Conservation (phyloP, 2,329 filamentous ascomycete genomes). For the Colletotrichum destructivum region DNA sequence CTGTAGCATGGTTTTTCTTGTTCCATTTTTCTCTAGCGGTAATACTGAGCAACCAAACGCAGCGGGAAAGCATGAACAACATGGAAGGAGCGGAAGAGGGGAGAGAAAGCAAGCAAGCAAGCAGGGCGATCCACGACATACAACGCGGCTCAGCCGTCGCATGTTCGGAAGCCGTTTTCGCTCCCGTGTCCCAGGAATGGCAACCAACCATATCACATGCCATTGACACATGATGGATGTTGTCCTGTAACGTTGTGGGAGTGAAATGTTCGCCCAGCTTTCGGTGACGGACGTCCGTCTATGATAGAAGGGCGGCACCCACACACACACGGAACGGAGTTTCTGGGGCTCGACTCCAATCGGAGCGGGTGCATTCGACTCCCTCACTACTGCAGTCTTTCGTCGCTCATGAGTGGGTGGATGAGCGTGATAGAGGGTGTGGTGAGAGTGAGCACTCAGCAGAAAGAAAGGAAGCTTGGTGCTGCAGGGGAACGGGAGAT, state of each 20-base stretch:
- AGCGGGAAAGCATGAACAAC: background rate
- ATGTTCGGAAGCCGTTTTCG: background rate
- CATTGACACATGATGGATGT: background rate
- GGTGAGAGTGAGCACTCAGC: background rate
- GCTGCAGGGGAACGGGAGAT: background rate
- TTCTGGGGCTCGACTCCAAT: background rate
- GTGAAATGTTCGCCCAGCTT: constrained; percentile 1
- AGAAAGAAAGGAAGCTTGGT: background rate
- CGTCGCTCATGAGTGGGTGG: background rate
- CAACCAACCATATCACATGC: constrained; percentile 1
- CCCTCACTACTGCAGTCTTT: background rate
- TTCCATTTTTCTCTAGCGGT: background rate
- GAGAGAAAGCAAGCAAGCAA: background rate
- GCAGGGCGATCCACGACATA: background rate
- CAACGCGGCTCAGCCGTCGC: background rate
- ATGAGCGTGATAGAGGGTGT: background rate
- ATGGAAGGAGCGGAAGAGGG: background rate
- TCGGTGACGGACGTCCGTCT: constrained; percentile 26
- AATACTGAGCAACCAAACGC: background rate
- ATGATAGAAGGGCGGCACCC: background rate
- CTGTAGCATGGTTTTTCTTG: background rate
- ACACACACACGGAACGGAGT: background rate
- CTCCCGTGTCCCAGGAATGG: background rate
- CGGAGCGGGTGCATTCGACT: constrained; percentile 4
- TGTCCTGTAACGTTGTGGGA: constrained; percentile 13